Base-by-base conservation (phyloP, 768 basidiomycete genomes). In the Tephrocybe rancida region DNA sequence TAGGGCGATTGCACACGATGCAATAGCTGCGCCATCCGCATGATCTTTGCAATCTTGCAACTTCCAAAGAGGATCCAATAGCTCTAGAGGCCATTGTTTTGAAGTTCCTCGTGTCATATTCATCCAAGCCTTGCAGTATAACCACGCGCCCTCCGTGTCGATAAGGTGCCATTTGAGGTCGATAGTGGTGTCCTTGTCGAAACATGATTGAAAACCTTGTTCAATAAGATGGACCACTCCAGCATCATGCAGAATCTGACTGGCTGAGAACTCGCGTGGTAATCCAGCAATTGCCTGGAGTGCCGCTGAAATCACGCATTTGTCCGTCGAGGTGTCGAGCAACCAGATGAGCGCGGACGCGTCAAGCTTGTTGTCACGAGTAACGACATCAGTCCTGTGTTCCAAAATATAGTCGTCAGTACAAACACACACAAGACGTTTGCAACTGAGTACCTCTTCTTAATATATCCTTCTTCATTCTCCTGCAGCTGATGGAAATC, bases 41-140 rank as follows among this genome's bases (percentile, higher is more conserved):
- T 72, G 66, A 3, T 37, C 48, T 10, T 58, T 44, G n/a, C 62
- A 37, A 30, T 71, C 67, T 45, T 68, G 67, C 7, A 76, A 62
- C 39, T 66, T 65, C 56, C 64, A 64, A 22, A 76, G 65, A 10
- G 71, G 74, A 16, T 66, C 66, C 26, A 70, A 57, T 29, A 74
- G 66, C 24, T 68, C 64, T 8, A 64, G 54, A 0, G 76, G 74
- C 73, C 74, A 75, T 29, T 66, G 64, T 41, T 67, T 63, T 1
- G 56, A 56, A 3, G 69, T 71, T 18, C 70, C 70, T 29, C 72
- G 70, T 1, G 72, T 74, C 54, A 75, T 58, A 24, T 66, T 64
- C 55, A 77, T 67, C 75, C 75, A 77, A 16, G 73, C 70, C 18
- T 70, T 70, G 54, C 74, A 76, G 49, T 73, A 76, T 38, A 68